These are phyloP conservation scores for Magnaporthiopsis rhizophila DNA, from an alignment of 2,329 filamentous ascomycete genomes.

Conservation along the genomic window DNA sequence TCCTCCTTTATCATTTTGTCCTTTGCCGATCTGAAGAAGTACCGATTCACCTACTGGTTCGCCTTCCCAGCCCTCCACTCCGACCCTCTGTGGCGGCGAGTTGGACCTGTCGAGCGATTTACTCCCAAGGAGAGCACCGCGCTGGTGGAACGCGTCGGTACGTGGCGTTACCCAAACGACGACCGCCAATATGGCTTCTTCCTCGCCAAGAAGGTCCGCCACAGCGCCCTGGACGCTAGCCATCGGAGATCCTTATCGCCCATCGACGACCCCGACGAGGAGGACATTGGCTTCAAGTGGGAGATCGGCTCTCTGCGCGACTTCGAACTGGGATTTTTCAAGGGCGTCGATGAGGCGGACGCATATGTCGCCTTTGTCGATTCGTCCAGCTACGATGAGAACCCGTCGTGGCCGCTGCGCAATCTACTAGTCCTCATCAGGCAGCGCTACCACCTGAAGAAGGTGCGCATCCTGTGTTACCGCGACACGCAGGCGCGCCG, in stretches of 20 bases:
- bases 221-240: constrained; percentile 10
- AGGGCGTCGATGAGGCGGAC: constrained; percentile 61
- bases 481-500: constrained; percentile 71
- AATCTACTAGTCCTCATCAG: constrained; percentile 82
- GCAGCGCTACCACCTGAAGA: constrained; percentile 68
- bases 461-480: constrained; percentile 82
- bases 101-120: constrained; percentile 46
- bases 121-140: constrained; percentile 63
- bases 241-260: constrained; percentile 23
- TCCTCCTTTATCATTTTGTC: constrained; percentile 84
- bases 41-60: constrained; percentile 97
- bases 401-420: constrained; percentile 86
- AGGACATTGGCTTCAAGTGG: constrained; percentile 63
- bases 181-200: constrained; percentile 89
- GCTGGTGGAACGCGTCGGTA: constrained; percentile 75
- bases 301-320: constrained; percentile 64
- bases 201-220: constrained; percentile 68
- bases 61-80: constrained; percentile 91
- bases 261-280: constrained; percentile 41
- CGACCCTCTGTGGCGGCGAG: constrained; percentile 69
- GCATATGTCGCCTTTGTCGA: constrained; percentile 83
- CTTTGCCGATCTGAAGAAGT: constrained; percentile 94
- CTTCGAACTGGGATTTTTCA: constrained; percentile 85
- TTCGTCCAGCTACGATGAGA: constrained; percentile 79
- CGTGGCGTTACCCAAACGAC: constrained; percentile 79